A percentile compares a stretch with the other conserved stretches of the same genome.
Conservation (phyloP, 106 monocot species). For the Dendrobium nobile region DNA sequence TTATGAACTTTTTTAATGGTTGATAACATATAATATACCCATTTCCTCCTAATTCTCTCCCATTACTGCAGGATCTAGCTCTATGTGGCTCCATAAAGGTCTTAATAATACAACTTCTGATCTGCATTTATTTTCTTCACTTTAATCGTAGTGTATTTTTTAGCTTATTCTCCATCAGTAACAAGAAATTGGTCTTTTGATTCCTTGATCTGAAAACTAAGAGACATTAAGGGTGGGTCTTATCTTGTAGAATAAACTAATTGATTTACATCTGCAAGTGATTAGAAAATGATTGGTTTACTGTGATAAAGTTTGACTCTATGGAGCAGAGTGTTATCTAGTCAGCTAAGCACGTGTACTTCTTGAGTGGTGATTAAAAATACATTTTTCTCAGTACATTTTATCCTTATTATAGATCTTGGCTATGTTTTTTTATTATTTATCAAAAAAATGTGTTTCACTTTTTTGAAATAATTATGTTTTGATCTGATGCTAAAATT, state of each 20-base stretch:
- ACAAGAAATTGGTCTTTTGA: background rate
- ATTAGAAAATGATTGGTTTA: background rate
- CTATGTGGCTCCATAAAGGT: constrained; percentile 2
- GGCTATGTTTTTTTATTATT: too few species aligned
- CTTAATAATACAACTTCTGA: background rate
- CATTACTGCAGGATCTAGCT: constrained; percentile 1
- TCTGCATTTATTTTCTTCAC: background rate
- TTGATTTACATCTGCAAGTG: background rate
- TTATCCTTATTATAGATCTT: too few species aligned
- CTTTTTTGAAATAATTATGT: too few species aligned
- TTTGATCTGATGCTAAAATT: too few species aligned
- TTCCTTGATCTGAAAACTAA: background rate
- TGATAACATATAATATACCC: background rate
- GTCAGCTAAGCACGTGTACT: background rate
- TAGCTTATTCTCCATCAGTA: background rate
- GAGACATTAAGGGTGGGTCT: background rate
- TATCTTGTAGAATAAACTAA: background rate
- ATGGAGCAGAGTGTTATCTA: background rate
- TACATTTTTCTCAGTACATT: background rate
- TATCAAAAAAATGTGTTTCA: too few species aligned
- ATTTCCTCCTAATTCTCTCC: background rate
- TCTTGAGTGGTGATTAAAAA: background rate
- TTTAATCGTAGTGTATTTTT: background rate
- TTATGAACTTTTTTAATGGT: background rate
- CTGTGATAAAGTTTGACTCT: background rate